Base-by-base conservation (phyloP, 139 green algal species). In the Chlamydomonas eustigma region DNA sequence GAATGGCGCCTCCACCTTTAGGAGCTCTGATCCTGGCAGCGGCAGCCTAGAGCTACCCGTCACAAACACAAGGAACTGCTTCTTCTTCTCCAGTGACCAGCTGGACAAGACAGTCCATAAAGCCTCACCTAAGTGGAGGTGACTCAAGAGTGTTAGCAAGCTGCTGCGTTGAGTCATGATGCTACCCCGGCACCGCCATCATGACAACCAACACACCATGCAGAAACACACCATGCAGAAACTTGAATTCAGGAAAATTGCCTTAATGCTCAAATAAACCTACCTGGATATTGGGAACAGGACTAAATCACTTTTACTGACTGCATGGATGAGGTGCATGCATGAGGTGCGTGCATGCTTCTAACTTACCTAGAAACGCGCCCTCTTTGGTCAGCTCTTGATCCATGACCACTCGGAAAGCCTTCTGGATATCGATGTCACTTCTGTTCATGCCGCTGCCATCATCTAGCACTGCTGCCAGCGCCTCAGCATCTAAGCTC, bases 1-100 rank as follows among this genome's bases (percentile, higher is more conserved):
- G 58, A 92, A 92, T 2, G 87, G 87, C 32, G 79, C 75, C 71
- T 88, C 80, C 25, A 89, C 64, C 35, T 79, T 78, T 2, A 85
- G 64, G 44, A 87, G 74, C 81, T 88, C 86, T 22, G 71, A 86
- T 6, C 83, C 83, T 18, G 83, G 76, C 39, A 83, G 68, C 5
- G 86, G 85, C 77, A 86, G 67, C 30, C 85, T 70, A 5, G 68
- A 38, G 30, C 34, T 85, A 4, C 86, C 86, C 8, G 86, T 91
- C 39, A 87, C 81, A 76, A 91, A 91, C 51, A 83, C 65, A 4
- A 89, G 71, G 35, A 91, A 83, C 30, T 65, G 39, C 3, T 39
- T 72, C 73, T 82, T 78, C 50, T 66, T 50, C 28, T 81, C 69
- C 1, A 22, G 18, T 4, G 64, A 34, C 83, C 83, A 88, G 39